Evolutionary conservation across 2,329 filamentous ascomycete species (phyloP).

Genomic region (Aureobasidium leucospermi): DNA sequence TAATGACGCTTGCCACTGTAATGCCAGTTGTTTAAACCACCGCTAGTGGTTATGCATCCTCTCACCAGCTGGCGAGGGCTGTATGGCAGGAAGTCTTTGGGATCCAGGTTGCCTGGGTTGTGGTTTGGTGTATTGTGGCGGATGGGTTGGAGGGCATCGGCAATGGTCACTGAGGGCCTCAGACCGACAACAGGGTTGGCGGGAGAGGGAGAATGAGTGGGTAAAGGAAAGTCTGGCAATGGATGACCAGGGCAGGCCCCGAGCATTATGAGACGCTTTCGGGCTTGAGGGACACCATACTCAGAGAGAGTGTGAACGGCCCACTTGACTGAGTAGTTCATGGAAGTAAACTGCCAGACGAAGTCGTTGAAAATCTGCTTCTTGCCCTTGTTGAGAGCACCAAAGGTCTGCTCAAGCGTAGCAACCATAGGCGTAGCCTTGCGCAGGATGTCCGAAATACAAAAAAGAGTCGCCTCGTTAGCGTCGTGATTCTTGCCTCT

Average conservation of each 20-base stretch:
- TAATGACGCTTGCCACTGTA: slow-evolving; percentile 56
- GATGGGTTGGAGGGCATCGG: slow-evolving; percentile 34
- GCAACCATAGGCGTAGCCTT: slow-evolving; percentile 58
- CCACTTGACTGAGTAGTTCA: slow-evolving; percentile 66
- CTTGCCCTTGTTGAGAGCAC: slow-evolving; percentile 48
- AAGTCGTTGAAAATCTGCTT: slow-evolving; percentile 51
- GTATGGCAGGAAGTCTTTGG: slow-evolving; percentile 33
- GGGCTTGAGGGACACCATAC: slow-evolving; percentile 43
- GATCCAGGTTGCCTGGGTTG: slow-evolving; percentile 33
- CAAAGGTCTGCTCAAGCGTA: slow-evolving; percentile 73
- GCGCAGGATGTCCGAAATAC: slow-evolving; percentile 46
- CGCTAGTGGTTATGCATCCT: slow-evolving; percentile 55
- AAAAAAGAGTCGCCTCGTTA: slow-evolving; percentile 54
- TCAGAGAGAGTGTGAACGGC: slow-evolving; percentile 46
- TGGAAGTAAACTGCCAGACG: slow-evolving; percentile 55
- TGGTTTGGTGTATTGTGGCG: slow-evolving; percentile 27
- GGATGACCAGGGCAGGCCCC: slow-evolving; percentile 59
- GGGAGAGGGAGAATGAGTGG: slow-evolving; percentile 20
- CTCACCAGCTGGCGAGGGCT: slow-evolving; percentile 43
- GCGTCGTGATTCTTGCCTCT: slow-evolving; percentile 53
- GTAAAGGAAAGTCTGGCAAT: slow-evolving; percentile 57
- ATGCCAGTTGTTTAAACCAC: slow-evolving; percentile 57
- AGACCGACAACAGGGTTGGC: slow-evolving; percentile 20
- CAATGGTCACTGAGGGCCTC: slow-evolving; percentile 34
- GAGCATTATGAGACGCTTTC: slow-evolving; percentile 45